Evolutionary conservation across 495 filamentous ascomycete genomes (phyloP).

Genomic region (Trichocladium uniseriatum): DNA sequence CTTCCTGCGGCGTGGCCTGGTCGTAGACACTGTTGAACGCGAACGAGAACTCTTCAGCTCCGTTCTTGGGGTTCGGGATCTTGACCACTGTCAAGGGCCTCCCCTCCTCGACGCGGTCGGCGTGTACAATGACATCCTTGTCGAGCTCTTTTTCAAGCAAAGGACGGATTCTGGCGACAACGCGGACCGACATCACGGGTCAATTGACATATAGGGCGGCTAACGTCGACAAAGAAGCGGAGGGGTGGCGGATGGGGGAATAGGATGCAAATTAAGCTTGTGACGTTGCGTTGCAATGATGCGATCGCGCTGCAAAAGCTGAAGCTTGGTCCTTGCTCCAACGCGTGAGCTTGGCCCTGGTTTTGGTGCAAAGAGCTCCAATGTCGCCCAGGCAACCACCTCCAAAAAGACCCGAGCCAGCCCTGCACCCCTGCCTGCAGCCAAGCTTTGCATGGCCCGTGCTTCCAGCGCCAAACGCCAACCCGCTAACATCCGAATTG

Average conservation of each 20-base stretch:
- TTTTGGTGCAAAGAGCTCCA: neutral
- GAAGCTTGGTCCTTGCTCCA: too few species aligned
- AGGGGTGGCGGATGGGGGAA: neutral
- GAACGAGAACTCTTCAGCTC: slow-evolving; percentile 82
- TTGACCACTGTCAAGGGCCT: slow-evolving; percentile 57
- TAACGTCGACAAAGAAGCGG: neutral
- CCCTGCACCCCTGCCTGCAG: too few species aligned
- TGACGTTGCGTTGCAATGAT: neutral
- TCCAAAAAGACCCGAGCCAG: too few species aligned
- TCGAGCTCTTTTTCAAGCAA: slow-evolving; percentile 74
- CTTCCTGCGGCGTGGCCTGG: slow-evolving; percentile 65
- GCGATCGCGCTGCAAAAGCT: slow-evolving; percentile 4
- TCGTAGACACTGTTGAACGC: slow-evolving; percentile 93
- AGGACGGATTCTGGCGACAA: slow-evolving; percentile 83
- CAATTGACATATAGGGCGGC: slow-evolving; percentile 2
- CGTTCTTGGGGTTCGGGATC: slow-evolving; percentile 93
- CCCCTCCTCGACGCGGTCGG: slow-evolving; percentile 48
- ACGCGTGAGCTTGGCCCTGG: neutral
- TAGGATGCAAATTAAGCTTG: neutral
- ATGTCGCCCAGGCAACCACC: slow-evolving; percentile 1
- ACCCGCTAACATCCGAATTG: neutral
- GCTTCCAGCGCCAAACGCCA: neutral
- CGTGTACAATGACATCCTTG: slow-evolving; percentile 72
- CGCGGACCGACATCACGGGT: slow-evolving; percentile 58
- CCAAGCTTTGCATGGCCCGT: neutral